Evolutionary conservation across 2,329 filamentous ascomycete species (phyloP).

Genomic region (Knufia petricola): DNA sequence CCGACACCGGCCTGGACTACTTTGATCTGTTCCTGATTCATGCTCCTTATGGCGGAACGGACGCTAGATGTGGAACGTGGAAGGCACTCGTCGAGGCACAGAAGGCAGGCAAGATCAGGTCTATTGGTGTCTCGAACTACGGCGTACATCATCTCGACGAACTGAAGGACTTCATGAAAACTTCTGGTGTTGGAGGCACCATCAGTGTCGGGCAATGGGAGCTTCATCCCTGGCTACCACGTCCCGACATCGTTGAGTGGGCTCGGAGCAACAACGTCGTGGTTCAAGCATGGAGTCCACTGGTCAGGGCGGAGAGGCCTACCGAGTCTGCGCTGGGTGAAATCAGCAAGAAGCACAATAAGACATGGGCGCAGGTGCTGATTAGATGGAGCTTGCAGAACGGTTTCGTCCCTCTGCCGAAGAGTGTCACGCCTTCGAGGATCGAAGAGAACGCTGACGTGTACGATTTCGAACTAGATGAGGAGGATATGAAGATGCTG

Average conservation of each 20-base stretch:
- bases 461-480: slow-evolving; percentile 50
- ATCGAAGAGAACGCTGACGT: slow-evolving; percentile 53
- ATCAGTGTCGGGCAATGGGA: slow-evolving; percentile 83
- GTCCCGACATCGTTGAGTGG: slow-evolving; percentile 74
- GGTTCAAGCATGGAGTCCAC: slow-evolving; percentile 47
- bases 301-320: slow-evolving; percentile 38
- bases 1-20: slow-evolving; percentile 28
- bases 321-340: slow-evolving; percentile 45
- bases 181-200: slow-evolving; percentile 53
- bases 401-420: slow-evolving; percentile 54
- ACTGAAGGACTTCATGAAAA: slow-evolving; percentile 46
- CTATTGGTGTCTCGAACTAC: slow-evolving; percentile 47
- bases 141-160: slow-evolving; percentile 48
- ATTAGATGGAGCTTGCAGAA: slow-evolving; percentile 54
- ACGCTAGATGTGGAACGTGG: slow-evolving; percentile 43
- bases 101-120: slow-evolving; percentile 41
- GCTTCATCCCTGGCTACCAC: slow-evolving; percentile 76
- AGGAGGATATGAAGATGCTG: slow-evolving; percentile 49
- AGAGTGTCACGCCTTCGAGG: slow-evolving; percentile 49
- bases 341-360: slow-evolving; percentile 47
- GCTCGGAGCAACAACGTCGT: slow-evolving; percentile 54
- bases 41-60: slow-evolving; percentile 44
- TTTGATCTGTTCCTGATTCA: slow-evolving; percentile 40
- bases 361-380: slow-evolving; percentile 49
- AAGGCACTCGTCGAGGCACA: slow-evolving; percentile 46